Percentiles rank a stretch among this genome's conserved stretches.
phyloP scores from a whole-genome alignment of 2,329 filamentous ascomycete species.

The Aureobasidium sp. region DNA sequence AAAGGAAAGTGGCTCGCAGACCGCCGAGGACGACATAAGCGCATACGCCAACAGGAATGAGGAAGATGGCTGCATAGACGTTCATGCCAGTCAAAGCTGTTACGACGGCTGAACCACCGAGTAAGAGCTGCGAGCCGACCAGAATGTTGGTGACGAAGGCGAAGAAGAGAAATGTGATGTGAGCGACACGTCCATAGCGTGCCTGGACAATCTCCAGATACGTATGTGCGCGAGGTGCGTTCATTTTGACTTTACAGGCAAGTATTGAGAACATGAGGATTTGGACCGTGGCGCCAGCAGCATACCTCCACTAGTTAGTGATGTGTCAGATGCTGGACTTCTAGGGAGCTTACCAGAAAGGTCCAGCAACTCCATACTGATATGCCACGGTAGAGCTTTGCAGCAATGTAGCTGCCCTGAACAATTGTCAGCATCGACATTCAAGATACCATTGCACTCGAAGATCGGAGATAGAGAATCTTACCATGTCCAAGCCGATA shows the following conservation, averaged over 20 bases:
- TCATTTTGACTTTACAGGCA: conserved; percentile 33
- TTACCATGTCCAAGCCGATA: conserved; percentile 75
- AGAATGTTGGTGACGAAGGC: conserved; percentile 35
- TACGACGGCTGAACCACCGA: conserved; percentile 37
- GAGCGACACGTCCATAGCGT: conserved; percentile 29
- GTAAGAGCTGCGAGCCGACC: conserved; percentile 33
- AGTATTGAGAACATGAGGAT: conserved; percentile 35
- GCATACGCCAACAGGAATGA: conserved; percentile 33
- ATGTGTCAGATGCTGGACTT: too few species aligned
- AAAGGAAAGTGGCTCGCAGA: conserved; percentile 35
- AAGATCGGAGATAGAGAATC: too few species aligned
- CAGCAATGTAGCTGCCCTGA: conserved; percentile 6
- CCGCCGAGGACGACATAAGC: conserved; percentile 30
- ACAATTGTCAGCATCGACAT: too few species aligned
- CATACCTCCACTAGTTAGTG: conserved; percentile 23
- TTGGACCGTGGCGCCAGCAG: conserved; percentile 33
- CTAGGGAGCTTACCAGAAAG: not conserved
- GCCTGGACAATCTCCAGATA: conserved; percentile 32
- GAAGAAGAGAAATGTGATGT: conserved; percentile 34
- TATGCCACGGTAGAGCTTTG: conserved; percentile 27
- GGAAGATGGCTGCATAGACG: conserved; percentile 35
- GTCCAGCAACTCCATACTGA: conserved; percentile 22
- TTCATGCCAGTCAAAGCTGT: conserved; percentile 35
- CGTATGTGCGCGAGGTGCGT: conserved; percentile 30
- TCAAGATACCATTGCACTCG: too few species aligned